Evolutionary conservation across 2,329 filamentous ascomycete genomes (phyloP).

Genomic region (Claviceps quebecensis): DNA sequence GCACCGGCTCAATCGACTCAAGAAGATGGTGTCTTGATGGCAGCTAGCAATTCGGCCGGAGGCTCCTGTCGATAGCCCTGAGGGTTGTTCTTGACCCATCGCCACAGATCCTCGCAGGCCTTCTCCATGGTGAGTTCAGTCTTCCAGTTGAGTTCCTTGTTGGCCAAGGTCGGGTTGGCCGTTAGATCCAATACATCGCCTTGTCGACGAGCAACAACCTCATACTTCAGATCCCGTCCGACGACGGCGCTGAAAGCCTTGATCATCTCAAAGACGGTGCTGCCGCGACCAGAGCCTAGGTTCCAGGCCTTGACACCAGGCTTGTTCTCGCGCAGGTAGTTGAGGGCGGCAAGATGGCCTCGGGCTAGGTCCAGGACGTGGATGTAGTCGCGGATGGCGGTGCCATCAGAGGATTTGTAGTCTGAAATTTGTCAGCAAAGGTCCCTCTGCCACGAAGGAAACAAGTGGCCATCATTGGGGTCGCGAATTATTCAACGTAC

Average conservation of each 20-base stretch:
- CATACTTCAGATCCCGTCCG: conserved; percentile 72
- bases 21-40: conserved; percentile 29
- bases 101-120: conserved; percentile 88
- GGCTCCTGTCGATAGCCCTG: conserved; percentile 86
- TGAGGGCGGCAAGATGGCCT: conserved; percentile 78
- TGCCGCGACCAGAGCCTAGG: conserved; percentile 83
- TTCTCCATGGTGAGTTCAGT: conserved; percentile 82
- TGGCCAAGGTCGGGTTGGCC: conserved; percentile 76
- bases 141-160: conserved; percentile 84
- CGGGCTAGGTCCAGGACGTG: conserved; percentile 82
- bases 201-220: conserved; percentile 67
- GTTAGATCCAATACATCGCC: conserved; percentile 94
- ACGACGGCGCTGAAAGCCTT: conserved; percentile 83
- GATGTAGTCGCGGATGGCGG: conserved; percentile 95
- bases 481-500: conserved; percentile 32
- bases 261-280: conserved; percentile 95
- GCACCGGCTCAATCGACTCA: conserved; percentile 8
- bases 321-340: conserved; percentile 70
- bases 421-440: conserved; percentile 37
- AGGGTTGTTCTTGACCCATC: conserved; percentile 94
- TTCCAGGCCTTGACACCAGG: conserved; percentile 96
- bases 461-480: neutral
- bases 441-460: neutral
- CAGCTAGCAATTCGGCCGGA: conserved; percentile 65
- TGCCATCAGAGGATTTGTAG: conserved; percentile 81